Base-by-base conservation (phyloP, 164 flowering plant genomes). In the Akebia trifoliata region DNA sequence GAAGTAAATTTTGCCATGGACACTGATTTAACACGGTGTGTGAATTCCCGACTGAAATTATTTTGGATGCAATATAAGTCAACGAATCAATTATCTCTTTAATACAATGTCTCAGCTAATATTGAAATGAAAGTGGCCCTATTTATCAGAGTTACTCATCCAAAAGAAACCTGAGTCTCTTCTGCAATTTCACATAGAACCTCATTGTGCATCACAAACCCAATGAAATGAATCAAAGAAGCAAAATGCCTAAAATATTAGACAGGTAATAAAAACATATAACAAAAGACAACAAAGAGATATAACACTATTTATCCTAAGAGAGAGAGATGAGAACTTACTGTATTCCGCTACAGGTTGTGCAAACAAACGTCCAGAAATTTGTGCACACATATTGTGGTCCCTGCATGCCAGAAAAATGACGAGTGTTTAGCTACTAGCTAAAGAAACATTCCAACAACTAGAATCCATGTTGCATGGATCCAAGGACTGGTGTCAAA, bases 1-100 rank as follows among this genome's bases (percentile, higher is more conserved):
- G 90, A 67, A 17, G 96, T 78, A 71, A 93, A 93, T 66, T 90
- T 93, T n/a, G 99, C 96, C 97, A 93, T 87, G 15, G 97, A 93
- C 38, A 93, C 74, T 48, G 99, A 93, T 63, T 93, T 93, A 18
- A 93, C 99, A 50, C 99, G 79, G 65, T 93, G 99, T 0, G 99
- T 90, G 73, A 87, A 93, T 78, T 93, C 99, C 34, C 99, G 97
- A 54, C 99, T 93, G 74, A 24, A 74, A 65, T 18, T 40, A 12
- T 59, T 12, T 40, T 2, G 4, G 2, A 28, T 24, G 36, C 11
- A 47, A 29, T 20, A 50, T 15, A 26, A 70, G 49, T 29, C 22
- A 58, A 36, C 24, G 12, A 4, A 50, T 28, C 17, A 1, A 52
- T 15, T 38, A 12, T 29, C 4, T 11, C 42, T 11, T 2, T 6